These are phyloP conservation scores for Ophiostoma sp. DNA, from an alignment of 2,329 filamentous ascomycete genomes.

Conservation along the genomic window DNA sequence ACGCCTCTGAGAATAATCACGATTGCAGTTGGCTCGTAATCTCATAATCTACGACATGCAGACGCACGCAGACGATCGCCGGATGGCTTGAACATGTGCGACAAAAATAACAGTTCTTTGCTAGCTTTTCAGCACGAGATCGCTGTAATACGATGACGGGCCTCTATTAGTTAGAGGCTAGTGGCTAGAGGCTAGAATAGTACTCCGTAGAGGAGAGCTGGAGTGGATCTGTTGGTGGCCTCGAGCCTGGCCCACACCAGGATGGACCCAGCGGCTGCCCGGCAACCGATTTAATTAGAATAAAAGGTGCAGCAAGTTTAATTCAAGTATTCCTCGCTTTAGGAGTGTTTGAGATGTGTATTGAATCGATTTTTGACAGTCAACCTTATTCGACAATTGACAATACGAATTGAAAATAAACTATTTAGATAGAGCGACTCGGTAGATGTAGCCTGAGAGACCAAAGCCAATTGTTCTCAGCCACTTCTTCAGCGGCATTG, in stretches of 20 bases:
- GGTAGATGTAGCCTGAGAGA: not conserved
- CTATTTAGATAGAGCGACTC: no score
- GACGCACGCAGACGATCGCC: not conserved
- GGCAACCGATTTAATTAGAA: conserved; percentile 17
- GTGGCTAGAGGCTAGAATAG: no score
- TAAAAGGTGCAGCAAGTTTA: not conserved
- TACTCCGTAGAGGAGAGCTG: not conserved
- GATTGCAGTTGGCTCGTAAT: not conserved
- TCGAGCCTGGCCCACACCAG: conserved; percentile 12
- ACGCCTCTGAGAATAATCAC: no score
- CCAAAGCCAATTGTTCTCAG: not conserved
- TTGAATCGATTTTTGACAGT: not conserved
- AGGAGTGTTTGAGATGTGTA: not conserved
- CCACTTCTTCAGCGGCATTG: not conserved
- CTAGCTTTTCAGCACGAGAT: not conserved
- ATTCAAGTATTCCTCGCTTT: not conserved
- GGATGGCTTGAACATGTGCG: not conserved
- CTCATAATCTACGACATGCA: conserved; percentile 1
- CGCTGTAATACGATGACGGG: not conserved
- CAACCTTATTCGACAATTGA: no score
- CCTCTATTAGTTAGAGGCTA: not conserved
- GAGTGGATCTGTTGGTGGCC: conserved; percentile 13
- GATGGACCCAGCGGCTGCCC: conserved; percentile 19
- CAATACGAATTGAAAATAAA: no score
- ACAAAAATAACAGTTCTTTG: not conserved